Evolutionary conservation across 805 yeast genomes (phyloP).

Genomic region (Candida ortonii): DNA sequence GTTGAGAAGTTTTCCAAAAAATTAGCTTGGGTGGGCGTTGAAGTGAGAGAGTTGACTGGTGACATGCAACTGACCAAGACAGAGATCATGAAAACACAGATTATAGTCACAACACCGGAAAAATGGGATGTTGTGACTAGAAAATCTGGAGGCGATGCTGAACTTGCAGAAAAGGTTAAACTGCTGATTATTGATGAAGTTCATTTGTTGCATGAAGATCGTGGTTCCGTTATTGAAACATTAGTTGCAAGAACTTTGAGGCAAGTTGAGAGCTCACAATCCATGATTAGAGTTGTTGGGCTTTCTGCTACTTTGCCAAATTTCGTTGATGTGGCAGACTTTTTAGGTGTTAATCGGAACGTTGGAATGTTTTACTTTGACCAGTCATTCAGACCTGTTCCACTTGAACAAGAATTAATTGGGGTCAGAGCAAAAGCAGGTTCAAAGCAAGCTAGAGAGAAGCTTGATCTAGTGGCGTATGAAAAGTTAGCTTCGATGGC

Average conservation of each 20-base stretch:
- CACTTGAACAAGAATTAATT: conserved; percentile 79
- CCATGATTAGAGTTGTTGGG: conserved; percentile 91
- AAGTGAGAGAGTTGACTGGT: conserved; percentile 87
- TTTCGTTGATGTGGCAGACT: conserved; percentile 90
- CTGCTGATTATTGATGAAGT: conserved; percentile 93
- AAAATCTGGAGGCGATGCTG: conserved; percentile 85
- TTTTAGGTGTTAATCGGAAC: conserved; percentile 83
- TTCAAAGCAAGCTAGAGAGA: conserved; percentile 63
- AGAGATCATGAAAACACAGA: conserved; percentile 78
- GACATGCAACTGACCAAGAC: conserved; percentile 88
- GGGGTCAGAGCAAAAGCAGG: conserved; percentile 90
- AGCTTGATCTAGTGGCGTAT: conserved; percentile 72
- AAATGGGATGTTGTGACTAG: conserved; percentile 98
- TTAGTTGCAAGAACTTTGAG: conserved; percentile 90
- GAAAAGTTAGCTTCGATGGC: conserved; percentile 70
- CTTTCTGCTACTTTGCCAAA: conserved; percentile 93
- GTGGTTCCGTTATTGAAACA: conserved; percentile 97
- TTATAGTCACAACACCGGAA: conserved; percentile 92
- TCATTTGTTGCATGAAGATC: conserved; percentile 92
- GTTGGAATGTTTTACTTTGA: conserved; percentile 95
- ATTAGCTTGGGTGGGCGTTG: conserved; percentile 79
- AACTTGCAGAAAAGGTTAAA: conserved; percentile 78
- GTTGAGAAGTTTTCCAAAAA: conserved; percentile 83
- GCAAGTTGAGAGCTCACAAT: conserved; percentile 92
- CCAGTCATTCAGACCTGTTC: conserved; percentile 89